These are phyloP conservation scores for Beauveria australis DNA, from an alignment of 2,329 filamentous ascomycete genomes.

Conservation along the genomic window DNA sequence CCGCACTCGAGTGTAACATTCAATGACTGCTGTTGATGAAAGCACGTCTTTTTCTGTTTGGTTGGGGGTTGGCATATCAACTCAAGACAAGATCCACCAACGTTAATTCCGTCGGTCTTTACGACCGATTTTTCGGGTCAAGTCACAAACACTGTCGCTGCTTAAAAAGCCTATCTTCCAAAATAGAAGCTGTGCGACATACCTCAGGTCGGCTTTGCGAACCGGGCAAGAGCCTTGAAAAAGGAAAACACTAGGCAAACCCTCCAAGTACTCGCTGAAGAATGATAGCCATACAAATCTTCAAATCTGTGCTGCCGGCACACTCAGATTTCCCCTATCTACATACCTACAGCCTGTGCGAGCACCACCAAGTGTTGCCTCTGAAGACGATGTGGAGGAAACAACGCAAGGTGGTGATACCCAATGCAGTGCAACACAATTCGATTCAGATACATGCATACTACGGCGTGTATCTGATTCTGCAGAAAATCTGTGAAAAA, in stretches of 20 bases:
- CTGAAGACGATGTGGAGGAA: background rate
- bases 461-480: no score
- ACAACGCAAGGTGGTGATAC: constrained; percentile 1
- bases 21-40: background rate
- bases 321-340: no score
- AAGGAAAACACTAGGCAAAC: no score
- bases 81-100: background rate
- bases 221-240: background rate
- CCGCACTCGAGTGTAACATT: background rate
- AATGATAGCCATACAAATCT: background rate
- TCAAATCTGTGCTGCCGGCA: no score
- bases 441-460: background rate
- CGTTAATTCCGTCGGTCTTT: background rate
- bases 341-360: no score
- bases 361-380: background rate
- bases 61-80: background rate
- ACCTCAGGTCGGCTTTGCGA: background rate
- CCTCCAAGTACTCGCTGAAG: background rate
- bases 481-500: background rate
- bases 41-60: background rate
- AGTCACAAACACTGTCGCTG: background rate
- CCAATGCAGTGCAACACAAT: background rate
- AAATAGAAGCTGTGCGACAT: background rate
- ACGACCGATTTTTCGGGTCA: background rate
- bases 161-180: background rate